Evolutionary conservation across 2,329 filamentous ascomycete genomes (phyloP), one percentile per base, ranked within the genome.

Genomic region (Dactylellina parvicollis): DNA sequence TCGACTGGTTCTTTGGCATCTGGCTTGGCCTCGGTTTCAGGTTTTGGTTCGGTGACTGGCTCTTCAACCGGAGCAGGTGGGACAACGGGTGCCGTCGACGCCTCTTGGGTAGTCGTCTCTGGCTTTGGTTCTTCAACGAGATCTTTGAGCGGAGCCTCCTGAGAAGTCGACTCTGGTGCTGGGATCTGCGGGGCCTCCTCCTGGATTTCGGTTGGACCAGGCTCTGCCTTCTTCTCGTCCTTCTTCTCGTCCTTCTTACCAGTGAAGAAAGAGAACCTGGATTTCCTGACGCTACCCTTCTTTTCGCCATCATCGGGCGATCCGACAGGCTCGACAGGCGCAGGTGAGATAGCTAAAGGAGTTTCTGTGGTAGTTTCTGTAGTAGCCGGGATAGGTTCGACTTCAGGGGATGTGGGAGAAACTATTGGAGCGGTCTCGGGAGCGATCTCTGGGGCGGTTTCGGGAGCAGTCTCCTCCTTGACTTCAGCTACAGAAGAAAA

Each of bases 321-420:
- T 14, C 10, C 16, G 16, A 14, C 34, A 14, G 34, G 34, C 12
- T 38, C 34, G 16, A 38, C 34, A 7, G 32, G 38, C 7, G 54
- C 32, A 4, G 30, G 47, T 18, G 64, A 28, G 22, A 38, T 18
- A 20, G 57, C 56, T 4, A 66, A 44, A 24, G 66, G 32, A 7
- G 55, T 50, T 10, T 81, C 78, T 26, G 71, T 76, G 61, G 79
- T 79, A 14, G 34, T 9, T 14, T 9, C 34, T 3, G 79, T 79
- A 14, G 34, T 9, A 38, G 34, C 34, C 4, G 12, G 4, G 12
- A 14, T 14, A 3, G 34, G 34, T 18, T 50, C 47, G 7, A 10
- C 28, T 32, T 24, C 18, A 12, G 77, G 77, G 24, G 76, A 75
- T 61, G 79, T 76, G 30, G 76, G 76, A 44, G 78, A 54, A 32